Evolutionary conservation across 2,329 filamentous ascomycete species (phyloP).

Genomic region (Meredithiella fracta): DNA sequence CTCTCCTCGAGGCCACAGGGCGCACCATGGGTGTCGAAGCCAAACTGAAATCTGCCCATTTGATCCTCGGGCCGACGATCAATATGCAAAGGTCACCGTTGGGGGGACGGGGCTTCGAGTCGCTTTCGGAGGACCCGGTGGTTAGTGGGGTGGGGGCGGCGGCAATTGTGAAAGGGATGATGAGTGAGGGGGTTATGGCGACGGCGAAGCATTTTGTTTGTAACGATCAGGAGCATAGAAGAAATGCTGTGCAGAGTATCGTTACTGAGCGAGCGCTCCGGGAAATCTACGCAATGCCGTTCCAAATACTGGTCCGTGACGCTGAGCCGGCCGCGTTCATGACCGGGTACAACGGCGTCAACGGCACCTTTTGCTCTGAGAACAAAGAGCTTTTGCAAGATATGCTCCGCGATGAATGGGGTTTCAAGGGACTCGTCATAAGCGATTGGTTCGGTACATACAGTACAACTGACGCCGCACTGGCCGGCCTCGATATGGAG

Average conservation of each 20-base stretch:
- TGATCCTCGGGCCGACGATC: conserved; percentile 51
- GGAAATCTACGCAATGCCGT: conserved; percentile 42
- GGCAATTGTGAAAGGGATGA: conserved; percentile 37
- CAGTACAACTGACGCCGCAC: conserved; percentile 32
- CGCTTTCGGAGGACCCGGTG: conserved; percentile 40
- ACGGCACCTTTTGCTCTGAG: conserved; percentile 39
- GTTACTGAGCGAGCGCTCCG: conserved; percentile 39
- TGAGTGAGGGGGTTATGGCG: conserved; percentile 38
- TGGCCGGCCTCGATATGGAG: conserved; percentile 40
- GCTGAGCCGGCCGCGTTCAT: conserved; percentile 37
- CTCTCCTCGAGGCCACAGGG: conserved; percentile 55
- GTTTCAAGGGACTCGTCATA: conserved; percentile 40
- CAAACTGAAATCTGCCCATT: conserved; percentile 53
- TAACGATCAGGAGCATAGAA: conserved; percentile 44
- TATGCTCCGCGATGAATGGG: conserved; percentile 40
- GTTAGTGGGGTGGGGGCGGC: conserved; percentile 38
- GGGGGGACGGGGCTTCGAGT: conserved; percentile 44
- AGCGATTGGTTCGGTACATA: conserved; percentile 45
- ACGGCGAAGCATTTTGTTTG: conserved; percentile 46
- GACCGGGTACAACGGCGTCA: conserved; percentile 44
- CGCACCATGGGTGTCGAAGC: conserved; percentile 54
- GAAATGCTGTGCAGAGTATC: conserved; percentile 38
- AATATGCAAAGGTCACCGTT: conserved; percentile 46
- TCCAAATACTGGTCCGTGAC: conserved; percentile 39
- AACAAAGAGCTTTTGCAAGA: conserved; percentile 33